Base-by-base conservation (phyloP, 805 yeast genomes). In the Pichia insulana region DNA sequence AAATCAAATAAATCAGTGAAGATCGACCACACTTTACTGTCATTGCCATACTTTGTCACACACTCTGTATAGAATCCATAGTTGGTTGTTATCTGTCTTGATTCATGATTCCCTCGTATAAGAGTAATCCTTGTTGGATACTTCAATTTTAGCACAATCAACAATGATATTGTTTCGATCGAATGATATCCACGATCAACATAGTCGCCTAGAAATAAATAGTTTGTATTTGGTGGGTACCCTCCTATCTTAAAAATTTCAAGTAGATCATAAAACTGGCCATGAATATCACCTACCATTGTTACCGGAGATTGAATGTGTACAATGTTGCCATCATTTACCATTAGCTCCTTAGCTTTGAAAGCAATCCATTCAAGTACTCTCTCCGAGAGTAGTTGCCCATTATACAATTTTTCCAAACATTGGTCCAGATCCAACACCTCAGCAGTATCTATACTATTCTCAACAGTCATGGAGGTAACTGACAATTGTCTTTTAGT, bases 51-150 rank as follows among this genome's bases (percentile, higher is more conserved):
- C 58, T 94, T 92, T 41, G 87, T 76, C 48, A 87, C 68, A 51
- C 97, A 92, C 63, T 92, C 99, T 0, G 96, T 79, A 58, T 92
- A 92, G 57, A 92, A 92, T 2, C 99, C 99, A 57, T 92, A 92
- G 59, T 89, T 86, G 50, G 95, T 96, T 6, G 98, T 94, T 53
- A 92, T 90, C 42, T 95, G 97, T 39, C 99, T 69, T 2, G 95
- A 83, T 62, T 92, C 99, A 60, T 92, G 99, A 58, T 92, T 92
- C 11, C 99, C 99, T 43, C 99, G 69, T 7, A 92, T 76, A 40
- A 92, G 66, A 52, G 76, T 79, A 3, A 92, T 80, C 36, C 99
- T 68, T 22, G 73, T 70, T 0, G 99, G 99, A 58, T 86, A 89
- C 52, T 97, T 72, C 45, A 94, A 70, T 59, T 89, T 90, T 50